Evolutionary conservation across 2,329 filamentous ascomycete species (phyloP).

Genomic region (Colletotrichum melonis): DNA sequence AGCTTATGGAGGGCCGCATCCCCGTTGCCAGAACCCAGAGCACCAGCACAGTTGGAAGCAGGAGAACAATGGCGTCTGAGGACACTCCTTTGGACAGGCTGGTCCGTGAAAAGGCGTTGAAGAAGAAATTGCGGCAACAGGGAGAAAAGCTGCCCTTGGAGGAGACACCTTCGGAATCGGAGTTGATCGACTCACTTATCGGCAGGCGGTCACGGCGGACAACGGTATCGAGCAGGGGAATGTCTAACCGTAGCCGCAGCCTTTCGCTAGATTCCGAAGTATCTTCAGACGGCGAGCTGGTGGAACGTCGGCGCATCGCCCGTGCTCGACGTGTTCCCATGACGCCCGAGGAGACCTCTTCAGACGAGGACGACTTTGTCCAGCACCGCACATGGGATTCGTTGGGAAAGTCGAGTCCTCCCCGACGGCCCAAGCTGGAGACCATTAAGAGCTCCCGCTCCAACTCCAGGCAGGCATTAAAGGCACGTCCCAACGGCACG

Average conservation of each 20-base stretch:
- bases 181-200: constrained; percentile 57
- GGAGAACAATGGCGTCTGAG: constrained; percentile 54
- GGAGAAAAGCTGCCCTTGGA: constrained; percentile 41
- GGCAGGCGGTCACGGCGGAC: constrained; percentile 32
- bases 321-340: constrained; percentile 13
- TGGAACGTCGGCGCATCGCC: constrained; percentile 29
- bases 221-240: constrained; percentile 40
- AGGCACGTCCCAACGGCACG: constrained; percentile 37
- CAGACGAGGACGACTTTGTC: constrained; percentile 42
- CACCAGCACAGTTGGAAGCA: constrained; percentile 62
- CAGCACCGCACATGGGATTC: constrained; percentile 38
- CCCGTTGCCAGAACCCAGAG: constrained; percentile 73
- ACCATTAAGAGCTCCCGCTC: constrained; percentile 58
- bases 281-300: constrained; percentile 35
- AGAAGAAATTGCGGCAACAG: constrained; percentile 56
- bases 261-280: constrained; percentile 51
- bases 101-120: constrained; percentile 57
- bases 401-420: constrained; percentile 45
- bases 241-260: constrained; percentile 46
- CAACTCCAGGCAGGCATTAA: constrained; percentile 42
- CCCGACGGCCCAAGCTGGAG: constrained; percentile 56
- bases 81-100: constrained; percentile 55
- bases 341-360: constrained; percentile 44
- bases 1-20: constrained; percentile 90
- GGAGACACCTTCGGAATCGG: constrained; percentile 54